A percentile compares a stretch with the other conserved stretches of the same genome.
Conservation (phyloP, 2,329 filamentous ascomycete genomes). For the Ascochyta viciae-villosae region DNA sequence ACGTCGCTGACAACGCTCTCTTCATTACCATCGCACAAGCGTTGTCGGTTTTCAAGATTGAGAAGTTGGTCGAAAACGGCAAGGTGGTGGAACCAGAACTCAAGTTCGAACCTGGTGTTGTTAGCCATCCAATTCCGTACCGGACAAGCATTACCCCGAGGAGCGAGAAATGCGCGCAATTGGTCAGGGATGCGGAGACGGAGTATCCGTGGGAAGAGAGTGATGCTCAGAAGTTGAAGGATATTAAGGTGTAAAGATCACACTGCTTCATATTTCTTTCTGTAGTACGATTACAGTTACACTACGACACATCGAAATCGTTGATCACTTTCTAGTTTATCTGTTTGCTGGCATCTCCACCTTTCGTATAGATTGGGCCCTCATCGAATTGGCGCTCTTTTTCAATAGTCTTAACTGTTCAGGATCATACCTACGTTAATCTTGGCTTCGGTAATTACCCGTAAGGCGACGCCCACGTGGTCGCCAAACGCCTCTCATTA, state of each 20-base stretch:
- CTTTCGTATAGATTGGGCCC: no score
- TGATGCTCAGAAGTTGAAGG: conserved; percentile 41
- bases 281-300: no score
- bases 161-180: conserved; percentile 37
- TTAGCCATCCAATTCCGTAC: conserved; percentile 52
- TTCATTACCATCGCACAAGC: conserved; percentile 54
- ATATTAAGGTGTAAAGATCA: conserved; percentile 3
- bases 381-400: no score
- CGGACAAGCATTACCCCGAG: conserved; percentile 45
- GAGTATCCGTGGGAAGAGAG: conserved; percentile 51
- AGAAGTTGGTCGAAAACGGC: conserved; percentile 49
- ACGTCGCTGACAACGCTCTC: conserved; percentile 52
- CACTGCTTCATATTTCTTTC: background rate
- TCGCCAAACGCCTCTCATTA: conserved; percentile 9
- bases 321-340: background rate
- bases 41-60: conserved; percentile 57
- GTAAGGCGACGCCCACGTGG: conserved; percentile 4
- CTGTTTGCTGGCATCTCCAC: no score
- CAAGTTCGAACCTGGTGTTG: conserved; percentile 46
- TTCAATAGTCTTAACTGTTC: no score
- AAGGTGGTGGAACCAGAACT: conserved; percentile 46
- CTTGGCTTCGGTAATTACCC: background rate
- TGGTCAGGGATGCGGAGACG: conserved; percentile 46
- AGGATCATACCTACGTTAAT: background rate
- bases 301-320: background rate